Conservation (phyloP, 108 stramenopile species). For the Skeletonema potamos region DNA sequence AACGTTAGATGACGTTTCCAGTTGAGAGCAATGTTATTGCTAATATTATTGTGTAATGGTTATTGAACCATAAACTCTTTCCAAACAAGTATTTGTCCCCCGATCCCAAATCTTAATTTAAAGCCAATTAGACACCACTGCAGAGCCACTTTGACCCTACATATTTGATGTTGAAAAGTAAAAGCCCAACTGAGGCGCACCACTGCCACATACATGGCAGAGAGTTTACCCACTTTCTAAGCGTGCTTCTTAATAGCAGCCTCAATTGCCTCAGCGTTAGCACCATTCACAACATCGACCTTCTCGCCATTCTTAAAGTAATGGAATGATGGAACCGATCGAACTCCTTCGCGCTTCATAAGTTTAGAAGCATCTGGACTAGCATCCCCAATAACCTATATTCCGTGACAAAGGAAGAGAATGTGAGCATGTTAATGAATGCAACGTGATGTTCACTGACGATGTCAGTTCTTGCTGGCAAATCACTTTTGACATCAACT, state of each 20-base stretch:
- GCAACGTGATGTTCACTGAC: not conserved
- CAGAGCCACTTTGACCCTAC: not conserved
- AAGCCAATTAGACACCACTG: not conserved
- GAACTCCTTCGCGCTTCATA: slow-evolving; percentile 88
- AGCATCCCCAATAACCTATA: slow-evolving; percentile 79
- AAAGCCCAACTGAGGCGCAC: not conserved
- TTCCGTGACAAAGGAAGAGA: not conserved
- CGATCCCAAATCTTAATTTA: not conserved
- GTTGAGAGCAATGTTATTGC: not conserved
- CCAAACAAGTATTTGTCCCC: not conserved
- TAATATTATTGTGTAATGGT: not conserved
- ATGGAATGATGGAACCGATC: slow-evolving; percentile 89
- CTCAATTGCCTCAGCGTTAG: slow-evolving; percentile 89
- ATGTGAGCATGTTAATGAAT: not conserved
- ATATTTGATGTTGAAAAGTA: not conserved
- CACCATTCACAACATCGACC: slow-evolving; percentile 89
- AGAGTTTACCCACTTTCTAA: not conserved
- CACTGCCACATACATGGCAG: not conserved
- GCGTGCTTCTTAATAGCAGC: slow-evolving; percentile 81
- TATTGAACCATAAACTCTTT: not conserved
- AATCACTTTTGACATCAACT: not conserved
- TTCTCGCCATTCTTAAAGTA: slow-evolving; percentile 86
- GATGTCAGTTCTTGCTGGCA: not conserved
- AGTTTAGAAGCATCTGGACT: slow-evolving; percentile 79
- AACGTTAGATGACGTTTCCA: not conserved